Percentiles rank a stretch among this genome's conserved stretches.
Evolutionary conservation across 2,329 filamentous ascomycete species (phyloP).

Genomic region (Aspergillus tanneri): DNA sequence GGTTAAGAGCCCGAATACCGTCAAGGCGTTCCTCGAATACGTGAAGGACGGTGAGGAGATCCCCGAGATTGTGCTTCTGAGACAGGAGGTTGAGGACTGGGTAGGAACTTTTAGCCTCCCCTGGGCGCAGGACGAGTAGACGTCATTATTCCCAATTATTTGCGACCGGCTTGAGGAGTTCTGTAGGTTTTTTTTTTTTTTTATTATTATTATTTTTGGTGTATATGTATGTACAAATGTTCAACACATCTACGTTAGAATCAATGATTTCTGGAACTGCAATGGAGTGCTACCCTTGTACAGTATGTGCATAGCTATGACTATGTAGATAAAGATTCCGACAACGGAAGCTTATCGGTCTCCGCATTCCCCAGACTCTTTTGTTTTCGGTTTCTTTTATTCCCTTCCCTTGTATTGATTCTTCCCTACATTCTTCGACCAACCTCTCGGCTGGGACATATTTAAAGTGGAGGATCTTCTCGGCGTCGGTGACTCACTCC

Average conservation of each 20-base stretch:
- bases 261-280: background rate
- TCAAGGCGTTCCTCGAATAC: slow-evolving; percentile 96
- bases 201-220: slow-evolving; percentile 7
- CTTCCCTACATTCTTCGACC: too few species aligned
- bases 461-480: background rate
- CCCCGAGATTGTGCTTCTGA: slow-evolving; percentile 77
- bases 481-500: background rate
- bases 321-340: too few species aligned
- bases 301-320: too few species aligned
- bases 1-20: slow-evolving; percentile 94
- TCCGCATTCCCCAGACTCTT: background rate
- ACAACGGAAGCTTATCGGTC: background rate
- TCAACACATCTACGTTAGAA: slow-evolving; percentile 13
- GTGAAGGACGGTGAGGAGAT: slow-evolving; percentile 77
- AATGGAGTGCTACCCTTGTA: background rate
- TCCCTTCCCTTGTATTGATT: background rate
- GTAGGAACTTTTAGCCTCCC: slow-evolving; percentile 88
- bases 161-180: slow-evolving; percentile 9
- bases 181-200: slow-evolving; percentile 7
- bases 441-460: background rate
- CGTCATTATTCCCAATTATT: background rate
- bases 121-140: slow-evolving; percentile 62
- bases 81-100: slow-evolving; percentile 88
- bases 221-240: slow-evolving; percentile 21
- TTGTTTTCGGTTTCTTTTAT: background rate